Evolutionary conservation across 2,329 filamentous ascomycete genomes (phyloP), one percentile per base, ranked within the genome.

Genomic region (Diaporthe capsici): DNA sequence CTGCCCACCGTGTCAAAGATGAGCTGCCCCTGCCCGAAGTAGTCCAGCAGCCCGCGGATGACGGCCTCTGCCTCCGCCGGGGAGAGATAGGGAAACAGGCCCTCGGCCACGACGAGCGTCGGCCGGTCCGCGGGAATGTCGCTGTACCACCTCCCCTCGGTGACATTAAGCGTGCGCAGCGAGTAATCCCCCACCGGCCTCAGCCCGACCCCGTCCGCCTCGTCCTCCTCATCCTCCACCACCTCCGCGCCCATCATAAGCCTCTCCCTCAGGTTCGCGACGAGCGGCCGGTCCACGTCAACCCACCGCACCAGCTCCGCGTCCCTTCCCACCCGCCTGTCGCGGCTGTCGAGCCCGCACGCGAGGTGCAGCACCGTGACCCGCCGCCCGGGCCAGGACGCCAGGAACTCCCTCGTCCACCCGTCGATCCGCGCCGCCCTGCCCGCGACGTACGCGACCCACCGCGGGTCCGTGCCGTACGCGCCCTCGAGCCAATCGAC

Each of bases 351-450:
- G 20, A 77, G 72, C 17, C 76, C 76, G 53, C 74, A 76, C 28
- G 75, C 75, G 22, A 77, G 63, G 61, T 77, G 71, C 42, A 77
- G 63, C 34, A 77, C 76, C 44, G 75, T 76, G 7, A 76, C 51
- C 9, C 31, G 12, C 20, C 67, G n/a, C 8, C 39, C 37, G 20
- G 74, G 28, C 61, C 72, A 44, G 1, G 31, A 3, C 3, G 9
- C 74, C 1, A 77, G 53, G 15, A 76, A 77, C n/a, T 74, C 60
- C 3, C n/a, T 25, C 22, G 70, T 71, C 74, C 71, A 77, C 2
- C 31, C 57, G 53, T 77, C 76, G 4, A 77, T 47, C 3, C 47
- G 58, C 58, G 57, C 57, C 15, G 74, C 42, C 9, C 74, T 65
- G 7, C 72, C 72, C 7, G 63, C 67, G 0, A 63, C 51, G 31